Percentiles rank a stretch among this genome's conserved stretches.
phyloP scores from a whole-genome alignment of 208 protist genomes.

The Acanthamoeba triangularis region DNA sequence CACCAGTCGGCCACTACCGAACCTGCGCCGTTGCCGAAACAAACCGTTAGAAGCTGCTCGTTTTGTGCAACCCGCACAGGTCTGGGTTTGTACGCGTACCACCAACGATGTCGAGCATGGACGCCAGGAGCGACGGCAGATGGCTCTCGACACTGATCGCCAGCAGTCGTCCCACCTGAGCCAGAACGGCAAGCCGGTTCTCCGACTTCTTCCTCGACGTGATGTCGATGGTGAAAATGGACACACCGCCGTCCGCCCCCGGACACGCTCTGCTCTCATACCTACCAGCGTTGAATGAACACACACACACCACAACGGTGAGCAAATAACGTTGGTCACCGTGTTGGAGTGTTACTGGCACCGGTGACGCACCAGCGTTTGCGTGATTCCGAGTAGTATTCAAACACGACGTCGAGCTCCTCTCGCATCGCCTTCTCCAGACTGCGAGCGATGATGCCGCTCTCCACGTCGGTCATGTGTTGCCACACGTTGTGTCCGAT shows the following conservation, averaged over 20 bases:
- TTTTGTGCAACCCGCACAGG: too few relatives aligned
- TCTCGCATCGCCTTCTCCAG: conserved; percentile 48
- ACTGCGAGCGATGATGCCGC: background rate
- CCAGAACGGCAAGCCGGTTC: background rate
- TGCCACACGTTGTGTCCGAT: conserved; percentile 65
- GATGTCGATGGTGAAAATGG: conserved; percentile 45
- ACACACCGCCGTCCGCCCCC: background rate
- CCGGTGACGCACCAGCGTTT: background rate
- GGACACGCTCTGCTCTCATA: conserved; percentile 43
- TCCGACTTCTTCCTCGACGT: conserved; percentile 8
- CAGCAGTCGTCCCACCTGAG: conserved; percentile 5
- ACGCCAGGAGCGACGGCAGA: background rate
- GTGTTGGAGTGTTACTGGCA: too few relatives aligned
- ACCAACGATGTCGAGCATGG: background rate
- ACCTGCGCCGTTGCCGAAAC: background rate
- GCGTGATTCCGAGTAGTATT: background rate
- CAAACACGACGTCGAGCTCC: conserved; percentile 23
- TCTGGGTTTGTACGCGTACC: background rate
- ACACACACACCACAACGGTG: background rate
- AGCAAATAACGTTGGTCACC: too few relatives aligned
- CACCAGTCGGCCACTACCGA: conserved; percentile 47
- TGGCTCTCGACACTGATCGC: conserved; percentile 20
- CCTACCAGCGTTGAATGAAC: background rate
- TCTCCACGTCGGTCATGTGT: conserved; percentile 47
- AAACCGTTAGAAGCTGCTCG: background rate